phyloP scores from a whole-genome alignment of 2,329 filamentous ascomycete species.

The Fusarium euwallaceae region DNA sequence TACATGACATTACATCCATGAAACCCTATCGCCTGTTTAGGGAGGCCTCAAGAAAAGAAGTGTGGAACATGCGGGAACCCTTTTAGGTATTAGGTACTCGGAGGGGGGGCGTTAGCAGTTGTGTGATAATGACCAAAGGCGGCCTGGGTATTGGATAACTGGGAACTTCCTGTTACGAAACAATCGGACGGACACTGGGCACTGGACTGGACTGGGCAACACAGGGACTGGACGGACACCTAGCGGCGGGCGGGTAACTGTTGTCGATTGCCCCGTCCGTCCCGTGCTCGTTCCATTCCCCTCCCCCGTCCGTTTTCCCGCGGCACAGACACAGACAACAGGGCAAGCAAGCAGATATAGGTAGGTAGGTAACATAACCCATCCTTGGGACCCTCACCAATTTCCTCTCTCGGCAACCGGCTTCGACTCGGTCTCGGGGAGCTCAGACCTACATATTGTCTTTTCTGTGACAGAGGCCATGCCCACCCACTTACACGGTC shows the following conservation, averaged over 20 bases:
- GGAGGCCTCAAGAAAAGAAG: neutral
- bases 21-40: neutral
- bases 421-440: neutral
- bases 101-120: neutral
- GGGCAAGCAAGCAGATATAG: neutral
- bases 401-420: constrained; percentile 1
- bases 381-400: constrained; percentile 3
- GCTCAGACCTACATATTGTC: neutral
- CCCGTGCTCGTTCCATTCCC: neutral
- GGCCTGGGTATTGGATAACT: neutral
- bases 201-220: no score
- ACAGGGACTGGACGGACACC: no score
- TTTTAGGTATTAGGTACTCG: neutral
- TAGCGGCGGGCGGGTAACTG: neutral
- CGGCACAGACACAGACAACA: neutral
- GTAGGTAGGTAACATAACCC: neutral
- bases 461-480: neutral
- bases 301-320: neutral
- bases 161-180: neutral
- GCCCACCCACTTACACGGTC: neutral
- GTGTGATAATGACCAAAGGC: constrained; percentile 10
- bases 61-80: constrained; percentile 1
- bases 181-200: no score
- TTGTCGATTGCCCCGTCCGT: neutral
- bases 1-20: neutral